Evolutionary conservation across 352 stramenopile genomes (phyloP), one percentile per base, ranked within the genome.

Genomic region (Phytopythium aichiense): DNA sequence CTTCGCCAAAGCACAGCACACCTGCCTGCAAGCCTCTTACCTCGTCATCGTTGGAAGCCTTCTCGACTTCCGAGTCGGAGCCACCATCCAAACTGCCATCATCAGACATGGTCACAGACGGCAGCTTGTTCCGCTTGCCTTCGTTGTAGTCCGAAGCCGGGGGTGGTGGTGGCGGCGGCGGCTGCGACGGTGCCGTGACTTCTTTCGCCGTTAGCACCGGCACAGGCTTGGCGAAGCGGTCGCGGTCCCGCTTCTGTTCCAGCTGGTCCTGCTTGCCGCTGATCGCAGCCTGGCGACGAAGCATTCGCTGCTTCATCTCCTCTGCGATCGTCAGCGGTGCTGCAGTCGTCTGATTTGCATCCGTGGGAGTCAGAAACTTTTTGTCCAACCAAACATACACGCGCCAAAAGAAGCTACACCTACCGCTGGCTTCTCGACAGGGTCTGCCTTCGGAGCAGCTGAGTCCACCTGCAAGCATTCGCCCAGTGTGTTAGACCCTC

Each of bases 191-290:
- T 18, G 78, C 68, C 3, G 74, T 78, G 16, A 95, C 79, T 65
- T 95, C 87, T 63, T 90, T 88, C 0, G 84, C 87, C 43, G 76
- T 95, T 33, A 95, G 63, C 30, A 95, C 84, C 4, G 75, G 74
- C 15, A 94, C 81, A 13, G 81, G 79, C 54, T 94, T 92, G 7
- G 80, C 72, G 31, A 81, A 66, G 12, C 83, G 81, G 56, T 89
- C 81, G 23, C 84, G 84, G 31, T 93, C 84, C 9, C 82, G 83
- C 45, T 81, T 74, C 45, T 94, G 84, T 60, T 95, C 84, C 61
- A 93, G 80, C 51, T 87, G 69, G 46, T 95, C 87, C 46, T 91
- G 82, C 56, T 93, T 94, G 51, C 87, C 87, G 65, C 87, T 94
- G 66, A 92, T 87, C 40, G 82, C 83, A 33, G 79, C 83, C 60